Conservation (phyloP, 495 filamentous ascomycete genomes). For the Aspergillus haitiensis region DNA sequence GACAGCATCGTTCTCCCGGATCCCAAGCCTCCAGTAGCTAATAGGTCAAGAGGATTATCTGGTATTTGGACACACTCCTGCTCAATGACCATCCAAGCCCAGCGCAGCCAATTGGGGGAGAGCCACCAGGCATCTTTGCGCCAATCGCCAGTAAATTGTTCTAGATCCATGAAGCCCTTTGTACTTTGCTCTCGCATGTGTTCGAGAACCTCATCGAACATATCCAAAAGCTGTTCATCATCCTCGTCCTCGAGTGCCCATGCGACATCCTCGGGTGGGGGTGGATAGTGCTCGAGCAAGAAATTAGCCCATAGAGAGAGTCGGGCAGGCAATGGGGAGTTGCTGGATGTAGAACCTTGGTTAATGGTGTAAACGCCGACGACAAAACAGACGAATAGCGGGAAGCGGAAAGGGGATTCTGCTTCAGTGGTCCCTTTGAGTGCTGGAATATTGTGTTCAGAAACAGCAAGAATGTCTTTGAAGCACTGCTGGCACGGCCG, state of each 20-base stretch:
- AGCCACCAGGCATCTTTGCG: constrained; percentile 39
- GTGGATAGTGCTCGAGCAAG: constrained; percentile 39
- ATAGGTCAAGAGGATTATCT: constrained; percentile 37
- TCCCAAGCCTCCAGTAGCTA: constrained; percentile 24
- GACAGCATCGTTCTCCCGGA: constrained; percentile 28
- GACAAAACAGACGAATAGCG: constrained; percentile 32
- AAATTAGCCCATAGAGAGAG: constrained; percentile 40
- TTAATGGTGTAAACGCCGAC: constrained; percentile 19
- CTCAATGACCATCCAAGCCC: constrained; percentile 43
- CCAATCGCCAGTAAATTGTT: constrained; percentile 22
- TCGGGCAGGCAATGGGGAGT: constrained; percentile 30
- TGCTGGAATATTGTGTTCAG: constrained; percentile 25
- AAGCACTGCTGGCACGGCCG: constrained; percentile 28
- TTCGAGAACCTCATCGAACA: constrained; percentile 28
- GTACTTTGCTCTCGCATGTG: constrained; percentile 15
- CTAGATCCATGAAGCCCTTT: constrained; percentile 16
- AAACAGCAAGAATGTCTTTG: constrained; percentile 22
- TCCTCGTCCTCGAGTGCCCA: constrained; percentile 35
- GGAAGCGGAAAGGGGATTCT: constrained; percentile 29
- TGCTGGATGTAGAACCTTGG: constrained; percentile 10
- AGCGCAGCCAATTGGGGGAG: constrained; percentile 43
- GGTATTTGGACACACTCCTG: constrained; percentile 43
- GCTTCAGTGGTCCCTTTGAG: constrained; percentile 19
- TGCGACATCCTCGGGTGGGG: constrained; percentile 29
- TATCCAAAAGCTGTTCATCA: constrained; percentile 27